A percentile compares a stretch with the other conserved stretches of the same genome.
These are phyloP conservation scores for Jaenimonas drosophilae DNA, from an alignment of 208 protist species.

Conservation along the genomic window DNA sequence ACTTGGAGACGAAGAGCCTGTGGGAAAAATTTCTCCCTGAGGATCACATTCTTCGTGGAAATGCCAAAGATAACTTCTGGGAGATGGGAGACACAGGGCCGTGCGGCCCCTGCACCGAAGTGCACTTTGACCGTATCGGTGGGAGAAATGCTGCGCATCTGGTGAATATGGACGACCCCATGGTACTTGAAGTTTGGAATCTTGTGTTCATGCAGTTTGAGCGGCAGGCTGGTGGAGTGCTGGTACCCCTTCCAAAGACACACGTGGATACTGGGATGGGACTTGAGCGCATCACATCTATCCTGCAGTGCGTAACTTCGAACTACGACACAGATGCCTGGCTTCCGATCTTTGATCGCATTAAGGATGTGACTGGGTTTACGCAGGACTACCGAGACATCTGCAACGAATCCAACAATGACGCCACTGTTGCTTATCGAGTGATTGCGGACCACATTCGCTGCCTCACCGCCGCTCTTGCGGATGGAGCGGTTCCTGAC, in stretches of 20 bases:
- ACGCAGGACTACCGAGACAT: conserved; percentile 79
- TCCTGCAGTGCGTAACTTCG: conserved; percentile 94
- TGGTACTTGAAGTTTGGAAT: conserved; percentile 99
- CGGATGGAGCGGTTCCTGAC: conserved; percentile 95
- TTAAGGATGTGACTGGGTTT: conserved; percentile 91
- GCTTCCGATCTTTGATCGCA: conserved; percentile 93
- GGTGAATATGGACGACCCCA: conserved; percentile 98
- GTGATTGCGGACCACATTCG: conserved; percentile 99
- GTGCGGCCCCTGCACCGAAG: conserved; percentile 98
- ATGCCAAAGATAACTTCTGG: conserved; percentile 99
- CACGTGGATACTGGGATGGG: conserved; percentile 99
- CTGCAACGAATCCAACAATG: conserved; percentile 65
- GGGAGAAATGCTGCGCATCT: conserved; percentile 92
- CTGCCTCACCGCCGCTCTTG: conserved; percentile 95
- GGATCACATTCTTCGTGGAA: conserved; percentile 85
- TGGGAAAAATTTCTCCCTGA: conserved; percentile 92
- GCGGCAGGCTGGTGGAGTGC: conserved; percentile 79
- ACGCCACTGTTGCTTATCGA: conserved; percentile 95
- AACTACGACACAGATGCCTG: conserved; percentile 99
- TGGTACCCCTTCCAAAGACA: conserved; percentile 84
- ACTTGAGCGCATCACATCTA: conserved; percentile 95
- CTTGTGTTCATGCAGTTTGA: conserved; percentile 99
- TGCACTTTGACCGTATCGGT: conserved; percentile 98
- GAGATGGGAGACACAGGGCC: conserved; percentile 99
- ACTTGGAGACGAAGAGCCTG: conserved; percentile 89